phyloP scores from a whole-genome alignment of 2,329 filamentous ascomycete genomes.

The Helminthosporium solani region DNA sequence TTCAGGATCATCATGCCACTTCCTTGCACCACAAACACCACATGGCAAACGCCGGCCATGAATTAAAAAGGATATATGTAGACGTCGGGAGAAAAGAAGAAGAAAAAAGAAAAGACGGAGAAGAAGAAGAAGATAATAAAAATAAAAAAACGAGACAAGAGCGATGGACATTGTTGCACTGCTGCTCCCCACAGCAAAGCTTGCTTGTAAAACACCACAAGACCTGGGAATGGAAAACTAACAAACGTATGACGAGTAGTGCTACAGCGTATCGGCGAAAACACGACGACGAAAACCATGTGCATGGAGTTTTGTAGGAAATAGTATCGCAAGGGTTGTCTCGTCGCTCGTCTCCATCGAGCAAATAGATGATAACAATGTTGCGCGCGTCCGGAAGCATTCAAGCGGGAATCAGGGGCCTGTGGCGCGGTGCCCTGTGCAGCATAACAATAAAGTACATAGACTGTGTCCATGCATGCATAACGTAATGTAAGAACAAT shows the following conservation, averaged over 20 bases:
- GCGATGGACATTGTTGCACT: not conserved
- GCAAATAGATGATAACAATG: not conserved
- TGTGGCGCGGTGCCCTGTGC: not conserved
- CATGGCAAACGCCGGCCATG: not conserved
- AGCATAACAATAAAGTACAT: not conserved
- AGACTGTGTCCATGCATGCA: not conserved
- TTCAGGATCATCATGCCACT: too few species aligned
- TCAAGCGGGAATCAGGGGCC: too few species aligned
- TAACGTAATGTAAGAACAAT: too few species aligned
- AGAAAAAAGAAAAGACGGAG: too few species aligned
- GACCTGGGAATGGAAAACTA: not conserved
- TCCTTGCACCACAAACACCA: too few species aligned
- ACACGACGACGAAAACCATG: slow-evolving; percentile 6
- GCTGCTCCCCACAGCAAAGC: not conserved
- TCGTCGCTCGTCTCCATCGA: not conserved
- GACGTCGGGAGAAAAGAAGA: not conserved
- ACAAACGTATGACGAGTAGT: too few species aligned
- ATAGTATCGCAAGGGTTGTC: slow-evolving; percentile 4
- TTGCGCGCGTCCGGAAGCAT: not conserved
- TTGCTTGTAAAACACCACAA: too few species aligned
- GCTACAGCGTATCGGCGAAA: slow-evolving; percentile 3
- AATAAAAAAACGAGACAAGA: not conserved
- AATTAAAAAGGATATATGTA: not conserved
- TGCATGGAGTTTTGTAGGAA: slow-evolving; percentile 5
- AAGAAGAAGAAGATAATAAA: too few species aligned